Evolutionary conservation across 805 yeast genomes (phyloP).

Genomic region (Candida nemodendra): DNA sequence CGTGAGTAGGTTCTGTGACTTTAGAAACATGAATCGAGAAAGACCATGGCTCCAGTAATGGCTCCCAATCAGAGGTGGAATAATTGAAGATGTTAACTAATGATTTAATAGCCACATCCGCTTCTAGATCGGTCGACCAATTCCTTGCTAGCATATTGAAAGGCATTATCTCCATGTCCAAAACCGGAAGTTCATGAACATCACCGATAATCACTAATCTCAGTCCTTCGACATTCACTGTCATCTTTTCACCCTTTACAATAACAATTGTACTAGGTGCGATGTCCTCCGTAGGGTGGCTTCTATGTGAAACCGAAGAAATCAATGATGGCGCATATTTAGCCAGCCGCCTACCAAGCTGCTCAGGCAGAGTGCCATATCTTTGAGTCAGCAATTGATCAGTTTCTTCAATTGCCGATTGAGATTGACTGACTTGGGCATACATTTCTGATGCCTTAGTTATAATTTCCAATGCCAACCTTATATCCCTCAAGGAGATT

Average conservation of each 20-base stretch:
- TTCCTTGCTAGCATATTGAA: constrained; percentile 67
- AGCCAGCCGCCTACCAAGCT: constrained; percentile 57
- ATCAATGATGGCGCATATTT: constrained; percentile 68
- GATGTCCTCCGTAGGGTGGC: constrained; percentile 11
- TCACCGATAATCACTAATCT: constrained; percentile 85
- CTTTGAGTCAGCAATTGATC: constrained; percentile 16
- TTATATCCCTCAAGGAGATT: constrained; percentile 81
- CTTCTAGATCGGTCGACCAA: constrained; percentile 84
- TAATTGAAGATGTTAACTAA: constrained; percentile 80
- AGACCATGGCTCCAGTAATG: constrained; percentile 85
- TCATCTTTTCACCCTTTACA: constrained; percentile 66
- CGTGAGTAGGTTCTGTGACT: constrained; percentile 42
- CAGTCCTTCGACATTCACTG: constrained; percentile 68
- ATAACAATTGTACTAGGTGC: constrained; percentile 37
- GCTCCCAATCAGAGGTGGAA: constrained; percentile 93
- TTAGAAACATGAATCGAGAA: constrained; percentile 68
- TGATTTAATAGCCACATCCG: constrained; percentile 62
- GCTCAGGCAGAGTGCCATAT: constrained; percentile 53
- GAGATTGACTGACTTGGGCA: constrained; percentile 9
- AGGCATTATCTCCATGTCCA: constrained; percentile 72
- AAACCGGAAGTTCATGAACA: constrained; percentile 83
- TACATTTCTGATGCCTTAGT: constrained; percentile 65
- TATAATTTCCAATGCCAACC: constrained; percentile 72
- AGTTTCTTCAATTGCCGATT: constrained; percentile 5
- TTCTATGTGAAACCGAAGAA: constrained; percentile 45